Conservation (phyloP, 768 basidiomycete genomes). For the Gloeopeniophorella convolvens region DNA sequence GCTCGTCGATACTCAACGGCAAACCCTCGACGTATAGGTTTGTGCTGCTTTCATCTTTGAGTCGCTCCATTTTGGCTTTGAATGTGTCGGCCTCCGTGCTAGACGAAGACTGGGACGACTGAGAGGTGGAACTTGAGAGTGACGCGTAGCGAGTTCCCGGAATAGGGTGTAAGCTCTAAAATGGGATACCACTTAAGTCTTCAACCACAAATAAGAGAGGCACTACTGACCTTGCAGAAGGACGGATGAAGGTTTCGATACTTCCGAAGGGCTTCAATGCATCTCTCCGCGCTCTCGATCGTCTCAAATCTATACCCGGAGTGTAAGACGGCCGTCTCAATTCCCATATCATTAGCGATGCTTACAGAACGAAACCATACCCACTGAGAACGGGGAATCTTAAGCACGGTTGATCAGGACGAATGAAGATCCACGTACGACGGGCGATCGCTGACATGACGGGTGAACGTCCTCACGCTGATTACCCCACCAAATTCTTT, state of each 20-base stretch:
- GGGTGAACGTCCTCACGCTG: slow-evolving; percentile 79
- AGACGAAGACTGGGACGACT: slow-evolving; percentile 9
- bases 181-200: not conserved
- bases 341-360: slow-evolving; percentile 11
- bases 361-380: slow-evolving; percentile 75
- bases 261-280: slow-evolving; percentile 62
- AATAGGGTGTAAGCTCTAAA: slow-evolving; percentile 72
- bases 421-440: slow-evolving; percentile 33
- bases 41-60: slow-evolving; percentile 59
- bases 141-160: slow-evolving; percentile 62
- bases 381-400: slow-evolving; percentile 38
- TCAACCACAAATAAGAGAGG: slow-evolving; percentile 3
- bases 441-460: slow-evolving; percentile 69
- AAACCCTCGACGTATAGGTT: slow-evolving; percentile 83
- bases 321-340: not conserved
- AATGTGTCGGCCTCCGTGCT: slow-evolving; percentile 36
- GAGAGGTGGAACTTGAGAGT: slow-evolving; percentile 14
- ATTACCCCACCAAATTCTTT: slow-evolving; percentile 65
- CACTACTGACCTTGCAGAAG: slow-evolving; percentile 63
- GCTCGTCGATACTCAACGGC: slow-evolving; percentile 63
- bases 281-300: slow-evolving; percentile 63
- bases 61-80: slow-evolving; percentile 74
- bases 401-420: not conserved
- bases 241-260: slow-evolving; percentile 80
- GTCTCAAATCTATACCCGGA: slow-evolving; percentile 50